A percentile compares a stretch with the other conserved stretches of the same genome.
These are phyloP conservation scores for Musa schizocarpa DNA, from an alignment of 176 grass and related monocot genomes.

Conservation along the genomic window DNA sequence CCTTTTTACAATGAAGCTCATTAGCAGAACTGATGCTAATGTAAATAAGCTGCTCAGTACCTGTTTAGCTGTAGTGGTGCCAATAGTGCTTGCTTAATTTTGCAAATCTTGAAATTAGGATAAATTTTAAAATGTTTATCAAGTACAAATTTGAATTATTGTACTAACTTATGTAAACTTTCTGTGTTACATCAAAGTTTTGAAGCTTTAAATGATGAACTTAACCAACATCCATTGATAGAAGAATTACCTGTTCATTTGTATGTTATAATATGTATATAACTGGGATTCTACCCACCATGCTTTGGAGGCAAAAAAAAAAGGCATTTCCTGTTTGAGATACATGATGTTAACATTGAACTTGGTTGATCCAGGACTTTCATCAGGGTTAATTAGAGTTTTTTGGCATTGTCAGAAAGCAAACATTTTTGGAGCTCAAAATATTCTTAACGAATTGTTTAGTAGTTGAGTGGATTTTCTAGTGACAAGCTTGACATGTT, in stretches of 20 bases:
- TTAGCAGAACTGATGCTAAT: not conserved
- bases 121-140: no score
- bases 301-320: no score
- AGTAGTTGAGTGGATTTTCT: not conserved
- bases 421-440: not conserved
- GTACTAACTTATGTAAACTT: no score
- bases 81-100: not conserved
- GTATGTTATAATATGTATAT: not conserved
- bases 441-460: not conserved
- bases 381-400: not conserved
- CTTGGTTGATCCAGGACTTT: not conserved
- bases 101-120: not conserved
- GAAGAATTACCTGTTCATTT: not conserved
- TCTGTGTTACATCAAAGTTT: no score
- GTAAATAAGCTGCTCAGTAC: not conserved
- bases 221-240: not conserved
- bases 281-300: not conserved
- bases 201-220: no score
- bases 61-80: not conserved
- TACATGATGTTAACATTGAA: no score
- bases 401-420: not conserved
- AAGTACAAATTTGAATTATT: no score
- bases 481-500: not conserved
- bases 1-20: not conserved
- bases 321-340: no score